phyloP scores from a whole-genome alignment of 805 yeast genomes.

The Ogataea minuta region DNA sequence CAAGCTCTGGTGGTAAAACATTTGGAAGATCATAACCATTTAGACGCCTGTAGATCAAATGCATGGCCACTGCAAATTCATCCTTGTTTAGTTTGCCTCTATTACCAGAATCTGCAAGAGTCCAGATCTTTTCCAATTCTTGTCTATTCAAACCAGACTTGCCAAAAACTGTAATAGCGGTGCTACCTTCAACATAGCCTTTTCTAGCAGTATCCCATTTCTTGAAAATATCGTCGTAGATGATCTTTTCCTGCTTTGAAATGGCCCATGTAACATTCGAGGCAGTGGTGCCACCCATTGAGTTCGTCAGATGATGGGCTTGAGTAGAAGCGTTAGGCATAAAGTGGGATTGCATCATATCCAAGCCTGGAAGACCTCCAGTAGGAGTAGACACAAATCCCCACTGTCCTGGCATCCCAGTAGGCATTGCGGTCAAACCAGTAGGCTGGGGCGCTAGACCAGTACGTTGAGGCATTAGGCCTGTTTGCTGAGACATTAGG shows the following conservation, averaged over 20 bases:
- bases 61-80: conserved; percentile 97
- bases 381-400: conserved; percentile 70
- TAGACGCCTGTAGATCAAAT: conserved; percentile 83
- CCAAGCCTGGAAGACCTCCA: conserved; percentile 69
- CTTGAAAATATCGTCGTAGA: conserved; percentile 82
- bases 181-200: conserved; percentile 75
- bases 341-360: conserved; percentile 64
- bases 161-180: conserved; percentile 82
- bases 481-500: conserved; percentile 36
- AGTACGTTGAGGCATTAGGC: conserved; percentile 27
- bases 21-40: conserved; percentile 86
- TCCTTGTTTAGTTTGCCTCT: conserved; percentile 82
- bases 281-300: conserved; percentile 32
- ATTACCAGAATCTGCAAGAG: conserved; percentile 76
- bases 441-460: conserved; percentile 42
- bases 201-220: conserved; percentile 74
- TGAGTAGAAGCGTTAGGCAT: conserved; percentile 48
- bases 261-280: conserved; percentile 77
- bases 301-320: conserved; percentile 26
- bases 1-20: conserved; percentile 79
- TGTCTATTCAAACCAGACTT: conserved; percentile 85
- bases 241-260: conserved; percentile 79
- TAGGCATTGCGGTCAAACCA: conserved; percentile 49
- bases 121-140: conserved; percentile 91
- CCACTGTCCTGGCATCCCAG: conserved; percentile 77